phyloP scores from a whole-genome alignment of 331 rosid species.

The Prunus yedoensis region DNA sequence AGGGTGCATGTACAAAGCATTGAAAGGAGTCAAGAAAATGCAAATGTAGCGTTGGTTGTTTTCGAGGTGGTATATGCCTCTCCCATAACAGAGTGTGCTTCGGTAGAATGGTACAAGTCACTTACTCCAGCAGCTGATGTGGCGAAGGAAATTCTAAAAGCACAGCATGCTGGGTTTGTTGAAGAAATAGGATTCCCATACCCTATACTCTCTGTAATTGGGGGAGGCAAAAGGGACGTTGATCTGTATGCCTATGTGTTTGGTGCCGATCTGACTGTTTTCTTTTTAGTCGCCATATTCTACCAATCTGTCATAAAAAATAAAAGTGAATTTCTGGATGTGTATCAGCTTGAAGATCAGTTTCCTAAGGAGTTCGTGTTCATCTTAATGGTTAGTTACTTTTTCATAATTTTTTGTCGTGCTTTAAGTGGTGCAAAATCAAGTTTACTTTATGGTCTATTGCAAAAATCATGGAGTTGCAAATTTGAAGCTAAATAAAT shows the following conservation, averaged over 20 bases:
- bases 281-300: conserved; percentile 87
- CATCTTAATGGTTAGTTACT: conserved; percentile 73
- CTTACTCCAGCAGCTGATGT: conserved; percentile 95
- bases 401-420: conserved; percentile 13
- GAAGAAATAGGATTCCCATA: conserved; percentile 80
- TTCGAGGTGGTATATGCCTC: conserved; percentile 89
- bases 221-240: conserved; percentile 88
- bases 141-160: conserved; percentile 81
- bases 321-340: conserved; percentile 85
- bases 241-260: conserved; percentile 93
- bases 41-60: conserved; percentile 65
- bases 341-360: conserved; percentile 95
- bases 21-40: conserved; percentile 79
- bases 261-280: conserved; percentile 88
- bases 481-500: background rate
- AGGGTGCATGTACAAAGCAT: conserved; percentile 98
- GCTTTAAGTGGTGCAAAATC: conserved; percentile 6
- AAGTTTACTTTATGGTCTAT: background rate
- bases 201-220: conserved; percentile 83
- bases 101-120: conserved; percentile 75
- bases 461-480: conserved; percentile 1
- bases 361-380: conserved; percentile 92
- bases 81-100: conserved; percentile 59
- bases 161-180: conserved; percentile 54
- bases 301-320: conserved; percentile 85